Percentiles rank a stretch among this genome's conserved stretches.
Evolutionary conservation across 352 stramenopile species (phyloP).

Genomic region (Phytophthora brassicae): DNA sequence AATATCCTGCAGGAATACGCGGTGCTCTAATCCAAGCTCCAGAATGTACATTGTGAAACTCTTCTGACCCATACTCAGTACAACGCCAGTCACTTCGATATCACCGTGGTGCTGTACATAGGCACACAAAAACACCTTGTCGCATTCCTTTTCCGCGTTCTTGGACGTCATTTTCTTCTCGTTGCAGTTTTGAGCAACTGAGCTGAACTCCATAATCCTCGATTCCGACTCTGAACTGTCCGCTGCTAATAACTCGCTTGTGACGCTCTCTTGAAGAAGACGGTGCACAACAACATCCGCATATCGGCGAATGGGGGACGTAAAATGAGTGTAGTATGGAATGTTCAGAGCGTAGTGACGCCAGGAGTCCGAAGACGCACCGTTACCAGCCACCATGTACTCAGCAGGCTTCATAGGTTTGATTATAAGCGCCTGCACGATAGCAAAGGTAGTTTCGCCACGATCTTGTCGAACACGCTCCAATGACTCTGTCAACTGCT

Average conservation of each 20-base stretch:
- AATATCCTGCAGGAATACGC: conserved; percentile 54
- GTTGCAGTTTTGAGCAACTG: conserved; percentile 77
- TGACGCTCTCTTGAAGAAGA: conserved; percentile 58
- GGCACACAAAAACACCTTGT: conserved; percentile 81
- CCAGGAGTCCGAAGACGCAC: conserved; percentile 73
- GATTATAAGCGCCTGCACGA: conserved; percentile 93
- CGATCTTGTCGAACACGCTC: conserved; percentile 65
- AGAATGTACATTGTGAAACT: conserved; percentile 82
- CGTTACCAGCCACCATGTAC: conserved; percentile 90
- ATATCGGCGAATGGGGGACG: conserved; percentile 96
- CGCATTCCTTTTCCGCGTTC: conserved; percentile 73
- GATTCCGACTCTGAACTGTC: conserved; percentile 19
- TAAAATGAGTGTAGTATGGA: conserved; percentile 98
- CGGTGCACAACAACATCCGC: conserved; percentile 83
- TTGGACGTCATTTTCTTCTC: conserved; percentile 87
- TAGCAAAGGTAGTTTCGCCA: conserved; percentile 84
- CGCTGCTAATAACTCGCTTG: conserved; percentile 1
- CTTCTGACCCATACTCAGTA: conserved; percentile 72
- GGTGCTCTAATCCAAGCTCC: conserved; percentile 73
- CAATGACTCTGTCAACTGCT: conserved; percentile 85
- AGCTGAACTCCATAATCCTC: conserved; percentile 44
- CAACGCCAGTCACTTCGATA: conserved; percentile 62
- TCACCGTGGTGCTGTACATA: conserved; percentile 68
- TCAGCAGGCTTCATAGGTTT: conserved; percentile 94
- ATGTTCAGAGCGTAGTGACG: conserved; percentile 97